phyloP scores from a whole-genome alignment of 176 grass and related monocot genomes.

The Cenchrus purpureus region DNA sequence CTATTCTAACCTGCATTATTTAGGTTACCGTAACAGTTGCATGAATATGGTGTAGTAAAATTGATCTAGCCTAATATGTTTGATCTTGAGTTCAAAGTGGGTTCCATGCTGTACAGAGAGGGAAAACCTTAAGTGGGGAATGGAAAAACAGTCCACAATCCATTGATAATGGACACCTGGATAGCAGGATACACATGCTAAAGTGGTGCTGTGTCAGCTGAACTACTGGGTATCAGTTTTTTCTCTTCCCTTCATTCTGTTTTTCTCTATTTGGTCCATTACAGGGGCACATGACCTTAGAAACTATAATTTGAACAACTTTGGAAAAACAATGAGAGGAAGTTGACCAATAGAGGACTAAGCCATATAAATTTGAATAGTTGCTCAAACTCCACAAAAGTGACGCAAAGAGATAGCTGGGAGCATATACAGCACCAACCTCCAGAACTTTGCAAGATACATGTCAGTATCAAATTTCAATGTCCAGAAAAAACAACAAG shows the following conservation, averaged over 20 bases:
- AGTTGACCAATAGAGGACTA: conserved; percentile 7
- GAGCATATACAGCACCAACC: conserved; percentile 11
- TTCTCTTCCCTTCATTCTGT: not conserved
- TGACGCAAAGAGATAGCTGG: conserved; percentile 3
- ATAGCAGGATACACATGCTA: not conserved
- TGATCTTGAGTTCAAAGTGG: not conserved
- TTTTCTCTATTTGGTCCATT: not conserved
- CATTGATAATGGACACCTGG: not conserved
- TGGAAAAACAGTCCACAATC: not conserved
- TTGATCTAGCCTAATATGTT: not conserved
- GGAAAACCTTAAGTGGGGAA: not conserved
- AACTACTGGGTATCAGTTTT: not conserved
- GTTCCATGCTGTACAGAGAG: not conserved
- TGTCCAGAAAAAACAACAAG: conserved; percentile 25
- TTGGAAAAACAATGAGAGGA: not conserved
- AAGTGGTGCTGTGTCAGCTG: not conserved
- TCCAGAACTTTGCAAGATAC: not conserved
- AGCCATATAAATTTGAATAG: conserved; percentile 4
- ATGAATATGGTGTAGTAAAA: not conserved
- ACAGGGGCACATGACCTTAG: not conserved
- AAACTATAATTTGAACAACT: conserved; percentile 28
- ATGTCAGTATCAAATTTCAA: conserved; percentile 25
- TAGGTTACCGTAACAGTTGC: not conserved
- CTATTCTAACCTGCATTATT: not conserved
- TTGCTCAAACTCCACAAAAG: conserved; percentile 4